Base-by-base conservation (phyloP, 495 filamentous ascomycete species). In the Talaromyces trachyspermus region DNA sequence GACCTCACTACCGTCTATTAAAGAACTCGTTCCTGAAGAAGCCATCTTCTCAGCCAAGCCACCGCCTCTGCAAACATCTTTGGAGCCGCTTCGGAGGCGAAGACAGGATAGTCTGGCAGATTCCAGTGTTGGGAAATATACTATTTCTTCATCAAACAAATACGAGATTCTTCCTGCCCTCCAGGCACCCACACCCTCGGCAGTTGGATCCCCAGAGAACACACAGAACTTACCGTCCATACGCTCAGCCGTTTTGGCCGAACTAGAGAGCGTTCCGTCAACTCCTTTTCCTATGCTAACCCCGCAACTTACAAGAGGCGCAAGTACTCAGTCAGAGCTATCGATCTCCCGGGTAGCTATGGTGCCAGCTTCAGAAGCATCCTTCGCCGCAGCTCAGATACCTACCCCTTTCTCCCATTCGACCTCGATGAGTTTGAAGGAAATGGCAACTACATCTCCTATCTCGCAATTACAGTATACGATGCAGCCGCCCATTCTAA, bases 171-270 rank as follows among this genome's bases (percentile, higher is more conserved):
- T 69, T 7, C 62, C 65, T n/a, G 62, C 61, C 11, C 56, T 70
- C 35, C 67, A 66, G 42, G 61, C 69, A 37, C 61, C 66, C 3
- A 54, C 53, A 14, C 49, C 48, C 17, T 65, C 66, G 7, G 52
- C 51, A 27, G 49, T 58, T 5, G 50, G 52, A 24, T 69, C 73
- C 3, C 66, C 71, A 2, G 71, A 75, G 1, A 60, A 58, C 38
- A 37, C 41, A 35, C 68, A 68, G 43, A 69, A 49, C 27, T 56
- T 76, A 9, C 74, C 72, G 1, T 67, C 74, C 1, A 59, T 77
- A 20, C 59, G 62, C 4, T 64, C 65, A n/a, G 58, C 67, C 19
- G n/a, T n/a, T n/a, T 54, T 76, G 7, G 60, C 61, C n/a, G 56
- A 57, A 35, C 49, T 58, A 50, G 54, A 57, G 57, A 51, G 54